Base-by-base conservation (phyloP, 2,329 filamentous ascomycete genomes). In the Chaetomium sp. region DNA sequence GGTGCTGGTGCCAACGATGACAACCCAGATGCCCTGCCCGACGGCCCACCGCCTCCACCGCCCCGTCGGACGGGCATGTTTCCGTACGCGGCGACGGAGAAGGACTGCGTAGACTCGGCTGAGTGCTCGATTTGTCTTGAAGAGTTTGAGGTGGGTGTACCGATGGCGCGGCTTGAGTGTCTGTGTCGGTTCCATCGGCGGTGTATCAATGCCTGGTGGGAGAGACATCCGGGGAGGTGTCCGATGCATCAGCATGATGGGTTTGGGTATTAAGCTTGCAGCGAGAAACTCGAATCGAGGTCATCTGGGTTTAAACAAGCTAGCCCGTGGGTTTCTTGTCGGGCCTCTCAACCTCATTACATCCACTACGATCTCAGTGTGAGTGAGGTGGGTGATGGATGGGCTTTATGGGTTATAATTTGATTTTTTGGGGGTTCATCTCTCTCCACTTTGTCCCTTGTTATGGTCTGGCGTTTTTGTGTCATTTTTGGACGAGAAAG, bases 101-200 rank as follows among this genome's bases (percentile, higher is more conserved):
- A 86, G 70, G 84, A 87, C 66, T 85, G 82, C 61, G 77, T 84
- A n/a, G 80, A 85, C 60, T 79, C 81, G 56, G 83, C 81, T 3
- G 84, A 87, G 69, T 86, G 83, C 65, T 85, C 81, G 5, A 86
- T 87, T 50, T 87, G 84, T 61, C 72, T 87, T 2, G 84, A 86
- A 63, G 83, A 86, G 66, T 85, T 85, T 58, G 77, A 81, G 56
- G 80, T 79, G 0, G 82, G 82, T 1, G 76, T 79, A 34, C 69
- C 76, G 33, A 86, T 87, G 83, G 83, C 80, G n/a, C 73, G 84
- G 44, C 69, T 87, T 48, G 84, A 86, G 69, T 87, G 84, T 63
- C 74, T 87, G 33, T 87, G 84, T 65, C 76, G 82, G 14, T 87
- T 86, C 63, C 84, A 87, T 64, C 69, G 75, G 45, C 68, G 71